phyloP scores from a whole-genome alignment of 192 early-diverging fungal species.

The Backusella australiensis region DNA sequence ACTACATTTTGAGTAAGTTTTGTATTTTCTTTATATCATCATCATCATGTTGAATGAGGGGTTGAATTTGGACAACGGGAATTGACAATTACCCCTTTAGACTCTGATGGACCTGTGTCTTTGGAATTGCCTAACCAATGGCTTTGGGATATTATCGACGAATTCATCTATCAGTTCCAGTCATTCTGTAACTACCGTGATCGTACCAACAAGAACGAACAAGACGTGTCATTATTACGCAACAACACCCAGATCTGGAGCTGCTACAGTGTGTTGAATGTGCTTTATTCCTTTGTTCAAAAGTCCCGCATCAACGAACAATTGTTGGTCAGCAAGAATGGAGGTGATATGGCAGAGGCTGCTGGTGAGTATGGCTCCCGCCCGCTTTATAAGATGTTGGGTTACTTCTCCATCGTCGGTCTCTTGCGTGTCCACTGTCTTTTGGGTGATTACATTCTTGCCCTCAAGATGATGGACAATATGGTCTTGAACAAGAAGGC shows the following conservation, averaged over 20 bases:
- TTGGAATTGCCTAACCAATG: constrained; percentile 97
- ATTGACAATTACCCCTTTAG: constrained; percentile 22
- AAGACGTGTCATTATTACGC: constrained; percentile 79
- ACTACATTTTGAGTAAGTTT: constrained; percentile 85
- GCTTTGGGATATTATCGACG: constrained; percentile 99
- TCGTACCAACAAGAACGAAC: constrained; percentile 74
- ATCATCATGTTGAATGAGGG: background rate
- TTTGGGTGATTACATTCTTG: constrained; percentile 93
- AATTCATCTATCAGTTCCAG: constrained; percentile 99
- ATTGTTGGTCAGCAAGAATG: constrained; percentile 83
- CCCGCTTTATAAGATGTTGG: constrained; percentile 94
- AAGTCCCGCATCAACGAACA: constrained; percentile 95
- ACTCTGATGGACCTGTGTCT: constrained; percentile 78
- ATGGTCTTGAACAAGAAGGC: constrained; percentile 92
- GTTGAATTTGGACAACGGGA: background rate
- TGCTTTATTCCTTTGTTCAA: constrained; percentile 93
- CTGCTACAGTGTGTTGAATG: constrained; percentile 94
- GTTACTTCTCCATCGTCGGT: constrained; percentile 94
- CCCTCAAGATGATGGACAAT: constrained; percentile 95
- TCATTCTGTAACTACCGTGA: constrained; percentile 94
- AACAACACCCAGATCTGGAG: constrained; percentile 92
- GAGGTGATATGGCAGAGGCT: constrained; percentile 84
- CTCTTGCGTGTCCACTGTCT: constrained; percentile 93
- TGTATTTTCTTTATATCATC: background rate
- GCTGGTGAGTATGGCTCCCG: constrained; percentile 87